phyloP scores from a whole-genome alignment of 345 rosid genomes.

The Clarkia xantiana region DNA sequence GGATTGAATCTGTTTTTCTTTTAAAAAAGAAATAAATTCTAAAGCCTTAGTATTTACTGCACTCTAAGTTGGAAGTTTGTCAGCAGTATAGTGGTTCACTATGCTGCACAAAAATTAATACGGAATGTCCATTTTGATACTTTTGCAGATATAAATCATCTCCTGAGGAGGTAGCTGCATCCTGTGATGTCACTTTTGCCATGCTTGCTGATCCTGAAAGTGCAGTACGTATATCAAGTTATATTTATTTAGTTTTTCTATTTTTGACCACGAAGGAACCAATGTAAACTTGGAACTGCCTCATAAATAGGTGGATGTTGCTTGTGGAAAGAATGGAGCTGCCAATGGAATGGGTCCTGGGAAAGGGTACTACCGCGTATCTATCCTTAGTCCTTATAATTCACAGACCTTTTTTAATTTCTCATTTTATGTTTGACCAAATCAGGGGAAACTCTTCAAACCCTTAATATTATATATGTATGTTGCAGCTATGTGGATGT shows the following conservation, averaged over 20 bases:
- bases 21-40: too few relatives aligned
- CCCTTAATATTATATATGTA: background rate
- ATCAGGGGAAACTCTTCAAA: too few relatives aligned
- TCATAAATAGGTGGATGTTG: conserved; percentile 57
- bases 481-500: conserved; percentile 66
- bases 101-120: background rate
- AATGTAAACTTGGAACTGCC: conserved; percentile 12
- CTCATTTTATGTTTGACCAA: too few relatives aligned
- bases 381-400: background rate
- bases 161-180: conserved; percentile 82
- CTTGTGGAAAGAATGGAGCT: conserved; percentile 77
- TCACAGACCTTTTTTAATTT: too few relatives aligned
- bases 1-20: too few relatives aligned
- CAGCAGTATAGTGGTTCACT: too few relatives aligned
- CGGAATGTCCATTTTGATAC: background rate
- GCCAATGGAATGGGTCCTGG: conserved; percentile 60
- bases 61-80: too few relatives aligned
- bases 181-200: conserved; percentile 75
- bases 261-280: background rate
- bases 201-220: conserved; percentile 97
- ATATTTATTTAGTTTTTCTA: conserved; percentile 8
- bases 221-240: conserved; percentile 72
- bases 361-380: conserved; percentile 49
- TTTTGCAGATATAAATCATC: conserved; percentile 49
- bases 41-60: too few relatives aligned